Conservation (phyloP, 768 basidiomycete species). For the Tephrocybe sp. region DNA sequence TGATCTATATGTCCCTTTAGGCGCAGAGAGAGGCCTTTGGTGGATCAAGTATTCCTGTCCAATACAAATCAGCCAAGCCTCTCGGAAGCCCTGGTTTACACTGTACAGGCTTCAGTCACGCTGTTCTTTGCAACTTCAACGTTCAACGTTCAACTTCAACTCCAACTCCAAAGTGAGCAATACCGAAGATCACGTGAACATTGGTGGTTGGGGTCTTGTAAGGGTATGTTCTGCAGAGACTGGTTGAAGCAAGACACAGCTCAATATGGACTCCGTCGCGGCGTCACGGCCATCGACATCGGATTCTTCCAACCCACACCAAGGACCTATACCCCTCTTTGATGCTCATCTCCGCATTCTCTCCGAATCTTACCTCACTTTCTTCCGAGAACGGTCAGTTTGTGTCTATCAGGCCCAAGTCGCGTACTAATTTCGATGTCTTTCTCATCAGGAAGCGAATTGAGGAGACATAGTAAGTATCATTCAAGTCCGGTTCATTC, state of each 20-base stretch:
- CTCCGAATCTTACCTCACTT: conserved; percentile 75
- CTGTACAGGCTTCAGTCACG: no score
- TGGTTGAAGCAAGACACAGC: conserved; percentile 8
- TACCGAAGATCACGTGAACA: conserved; percentile 9
- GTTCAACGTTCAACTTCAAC: no score
- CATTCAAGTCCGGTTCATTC: not conserved
- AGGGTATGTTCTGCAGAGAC: conserved; percentile 1
- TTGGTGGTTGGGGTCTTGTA: conserved; percentile 12
- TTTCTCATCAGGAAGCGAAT: conserved; percentile 67
- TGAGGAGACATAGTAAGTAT: conserved; percentile 80
- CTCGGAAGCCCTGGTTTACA: no score
- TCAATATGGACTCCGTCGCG: conserved; percentile 32
- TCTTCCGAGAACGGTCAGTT: conserved; percentile 82
- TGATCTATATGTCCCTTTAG: no score
- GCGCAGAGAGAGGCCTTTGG: no score
- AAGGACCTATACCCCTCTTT: conserved; percentile 68
- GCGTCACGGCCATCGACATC: conserved; percentile 41
- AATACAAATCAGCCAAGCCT: no score
- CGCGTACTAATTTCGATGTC: conserved; percentile 19
- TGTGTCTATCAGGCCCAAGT: conserved; percentile 10
- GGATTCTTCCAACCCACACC: conserved; percentile 28
- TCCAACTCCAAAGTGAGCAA: no score
- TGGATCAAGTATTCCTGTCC: no score
- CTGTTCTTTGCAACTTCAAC: no score
- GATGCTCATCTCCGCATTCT: conserved; percentile 69